Base-by-base conservation (phyloP, 2,329 filamentous ascomycete genomes). In the Mollisia scopiformis region DNA sequence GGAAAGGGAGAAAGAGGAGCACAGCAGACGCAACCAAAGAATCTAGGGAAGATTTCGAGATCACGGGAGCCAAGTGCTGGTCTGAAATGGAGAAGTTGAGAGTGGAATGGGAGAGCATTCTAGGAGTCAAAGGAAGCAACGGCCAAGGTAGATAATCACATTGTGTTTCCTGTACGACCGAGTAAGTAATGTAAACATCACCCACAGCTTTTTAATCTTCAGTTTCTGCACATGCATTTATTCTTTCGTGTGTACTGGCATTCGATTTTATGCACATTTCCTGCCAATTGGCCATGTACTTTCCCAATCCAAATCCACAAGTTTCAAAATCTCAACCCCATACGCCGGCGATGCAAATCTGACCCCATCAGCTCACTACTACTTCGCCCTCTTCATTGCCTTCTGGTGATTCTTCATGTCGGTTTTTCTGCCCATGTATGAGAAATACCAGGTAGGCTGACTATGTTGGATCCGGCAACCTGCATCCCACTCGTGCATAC, bases 61-160 rank as follows among this genome's bases (percentile, higher is more conserved):
- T 81, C 62, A 70, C 83, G 28, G 90, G 88, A 0, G 80, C 77
- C 7, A 73, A 79, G 67, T 86, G 82, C 65, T 94, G 91, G 91
- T 79, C 72, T 62, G 80, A 86, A 75, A 88, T 95, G 82, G 92
- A 95, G 79, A 79, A 78, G 66, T 74, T 96, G 78, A 81, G 92
- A 68, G 73, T 72, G 27, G 79, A 84, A 69, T 93, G 88, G 92
- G 88, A 85, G 73, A 59, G 33, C 8, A 35, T 72, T 33, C 49
- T 73, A 31, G 69, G 66, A 7, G 59, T 72, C 14, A 67, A 59
- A 41, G 55, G 28, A 3, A 30, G 30, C n/a, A 58, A 62, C 30
- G 16, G 5, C 25, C 43, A 47, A 47, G 43, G 21, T 27, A 28
- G 43, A 47, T 47, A 27, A 47, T 25, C 21, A 27, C 25, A 27